Evolutionary conservation across 2,329 filamentous ascomycete genomes (phyloP).

Genomic region (Diaporthe ampelina): DNA sequence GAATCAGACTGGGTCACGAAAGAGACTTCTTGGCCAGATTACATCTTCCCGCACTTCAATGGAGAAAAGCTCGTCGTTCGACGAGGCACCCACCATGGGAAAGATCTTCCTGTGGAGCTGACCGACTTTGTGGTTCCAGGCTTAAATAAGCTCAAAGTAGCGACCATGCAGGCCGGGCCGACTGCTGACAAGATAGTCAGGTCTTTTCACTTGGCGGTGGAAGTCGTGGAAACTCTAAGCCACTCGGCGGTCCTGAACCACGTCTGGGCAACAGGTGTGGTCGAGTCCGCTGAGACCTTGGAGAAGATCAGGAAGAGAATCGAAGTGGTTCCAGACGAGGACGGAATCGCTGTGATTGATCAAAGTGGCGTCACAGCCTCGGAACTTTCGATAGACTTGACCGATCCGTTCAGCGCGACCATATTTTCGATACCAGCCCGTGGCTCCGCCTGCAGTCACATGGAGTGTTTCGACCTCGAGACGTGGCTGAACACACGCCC

Average conservation of each 20-base stretch:
- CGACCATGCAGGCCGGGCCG: slow-evolving; percentile 48
- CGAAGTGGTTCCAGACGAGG: slow-evolving; percentile 62
- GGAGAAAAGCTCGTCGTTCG: slow-evolving; percentile 67
- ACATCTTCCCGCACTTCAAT: slow-evolving; percentile 80
- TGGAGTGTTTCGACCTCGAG: slow-evolving; percentile 91
- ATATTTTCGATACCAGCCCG: slow-evolving; percentile 82
- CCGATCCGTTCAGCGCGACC: slow-evolving; percentile 75
- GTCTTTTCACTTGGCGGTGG: slow-evolving; percentile 77
- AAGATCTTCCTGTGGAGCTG: slow-evolving; percentile 82
- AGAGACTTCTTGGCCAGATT: slow-evolving; percentile 79
- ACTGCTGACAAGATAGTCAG: slow-evolving; percentile 40
- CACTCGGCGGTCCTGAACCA: slow-evolving; percentile 59
- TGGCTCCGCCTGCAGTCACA: slow-evolving; percentile 77
- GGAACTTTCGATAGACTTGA: slow-evolving; percentile 72
- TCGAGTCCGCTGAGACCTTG: slow-evolving; percentile 64
- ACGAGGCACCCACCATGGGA: slow-evolving; percentile 79
- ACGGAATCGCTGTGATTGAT: slow-evolving; percentile 73
- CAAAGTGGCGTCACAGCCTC: slow-evolving; percentile 48
- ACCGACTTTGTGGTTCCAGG: slow-evolving; percentile 72
- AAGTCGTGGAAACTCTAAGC: slow-evolving; percentile 72
- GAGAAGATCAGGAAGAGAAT: slow-evolving; percentile 68
- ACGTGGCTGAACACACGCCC: slow-evolving; percentile 81
- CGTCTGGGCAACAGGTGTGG: slow-evolving; percentile 52
- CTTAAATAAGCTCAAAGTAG: slow-evolving; percentile 73
- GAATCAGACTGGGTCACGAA: slow-evolving; percentile 72